A percentile compares a stretch with the other conserved stretches of the same genome.
Evolutionary conservation across 2,329 filamentous ascomycete species (phyloP).

Genomic region (Claviceps sp.): DNA sequence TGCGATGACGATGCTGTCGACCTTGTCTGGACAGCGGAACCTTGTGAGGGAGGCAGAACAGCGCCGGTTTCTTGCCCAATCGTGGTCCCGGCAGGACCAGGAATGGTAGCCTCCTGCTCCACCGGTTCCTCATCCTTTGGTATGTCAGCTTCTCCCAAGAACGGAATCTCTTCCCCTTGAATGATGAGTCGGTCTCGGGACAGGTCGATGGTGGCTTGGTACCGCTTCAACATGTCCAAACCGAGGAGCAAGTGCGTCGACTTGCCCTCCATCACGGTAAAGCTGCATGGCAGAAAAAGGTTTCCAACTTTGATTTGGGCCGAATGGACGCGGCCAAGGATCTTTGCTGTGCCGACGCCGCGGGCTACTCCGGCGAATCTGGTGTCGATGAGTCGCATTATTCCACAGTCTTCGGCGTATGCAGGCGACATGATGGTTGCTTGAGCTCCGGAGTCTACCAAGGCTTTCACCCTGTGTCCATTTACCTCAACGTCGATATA

Average conservation of each 20-base stretch:
- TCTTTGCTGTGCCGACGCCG: conserved; percentile 86
- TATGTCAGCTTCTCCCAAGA: conserved; percentile 85
- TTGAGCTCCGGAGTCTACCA: conserved; percentile 94
- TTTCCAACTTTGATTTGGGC: conserved; percentile 89
- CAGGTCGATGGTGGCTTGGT: conserved; percentile 87
- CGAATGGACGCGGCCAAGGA: conserved; percentile 88
- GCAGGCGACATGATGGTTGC: conserved; percentile 97
- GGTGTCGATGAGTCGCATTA: conserved; percentile 89
- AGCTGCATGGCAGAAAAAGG: conserved; percentile 80
- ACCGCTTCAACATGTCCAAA: conserved; percentile 91
- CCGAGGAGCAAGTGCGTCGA: conserved; percentile 86
- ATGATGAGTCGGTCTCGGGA: conserved; percentile 75
- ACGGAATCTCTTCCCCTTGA: conserved; percentile 75
- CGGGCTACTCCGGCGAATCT: conserved; percentile 85
- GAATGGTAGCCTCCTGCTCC: conserved; percentile 68
- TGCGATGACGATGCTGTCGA: conserved; percentile 2
- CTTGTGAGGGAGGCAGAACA: conserved; percentile 29
- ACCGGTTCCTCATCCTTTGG: conserved; percentile 70
- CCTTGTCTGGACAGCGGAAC: conserved; percentile 9
- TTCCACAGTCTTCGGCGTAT: conserved; percentile 82
- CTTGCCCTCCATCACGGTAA: conserved; percentile 99
- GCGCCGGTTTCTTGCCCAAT: conserved; percentile 77
- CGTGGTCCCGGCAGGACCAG: conserved; percentile 76
- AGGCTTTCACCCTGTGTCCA: conserved; percentile 78
- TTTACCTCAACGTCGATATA: conserved; percentile 96